phyloP scores from a whole-genome alignment of 2,329 filamentous ascomycete species.

The Fusarium torreyae region DNA sequence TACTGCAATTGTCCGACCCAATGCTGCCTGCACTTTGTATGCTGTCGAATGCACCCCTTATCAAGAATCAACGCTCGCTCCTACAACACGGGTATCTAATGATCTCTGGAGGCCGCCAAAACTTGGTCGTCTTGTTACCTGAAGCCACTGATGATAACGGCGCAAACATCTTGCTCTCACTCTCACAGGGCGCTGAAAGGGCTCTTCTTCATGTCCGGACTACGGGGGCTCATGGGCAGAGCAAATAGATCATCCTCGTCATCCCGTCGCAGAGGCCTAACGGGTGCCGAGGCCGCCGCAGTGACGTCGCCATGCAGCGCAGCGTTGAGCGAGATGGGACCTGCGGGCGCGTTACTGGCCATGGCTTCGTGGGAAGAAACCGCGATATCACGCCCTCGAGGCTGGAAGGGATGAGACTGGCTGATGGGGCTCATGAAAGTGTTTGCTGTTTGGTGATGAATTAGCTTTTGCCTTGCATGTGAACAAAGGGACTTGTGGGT shows the following conservation, averaged over 20 bases:
- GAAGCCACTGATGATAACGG: neutral
- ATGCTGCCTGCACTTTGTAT: neutral
- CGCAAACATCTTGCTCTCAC: neutral
- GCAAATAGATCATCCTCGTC: constrained; percentile 87
- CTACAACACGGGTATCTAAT: constrained; percentile 37
- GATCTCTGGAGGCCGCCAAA: constrained; percentile 13
- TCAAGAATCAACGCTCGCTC: constrained; percentile 30
- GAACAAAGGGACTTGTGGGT: constrained; percentile 36
- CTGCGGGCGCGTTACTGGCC: constrained; percentile 40
- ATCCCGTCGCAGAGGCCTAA: constrained; percentile 44
- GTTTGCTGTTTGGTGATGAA: constrained; percentile 49
- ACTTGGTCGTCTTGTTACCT: neutral
- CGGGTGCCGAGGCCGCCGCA: constrained; percentile 34
- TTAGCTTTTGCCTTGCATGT: constrained; percentile 38
- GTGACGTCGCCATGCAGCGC: constrained; percentile 48
- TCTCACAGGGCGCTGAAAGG: constrained; percentile 75
- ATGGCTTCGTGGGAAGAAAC: constrained; percentile 56
- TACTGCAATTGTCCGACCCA: constrained; percentile 1
- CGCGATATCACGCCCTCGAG: constrained; percentile 53
- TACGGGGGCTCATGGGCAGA: constrained; percentile 86
- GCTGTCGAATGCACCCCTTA: constrained; percentile 2
- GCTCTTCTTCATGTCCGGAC: constrained; percentile 87
- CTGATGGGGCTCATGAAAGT: constrained; percentile 54
- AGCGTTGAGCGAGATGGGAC: constrained; percentile 55
- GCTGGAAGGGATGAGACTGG: constrained; percentile 54